Evolutionary conservation across 192 early-diverging fungal species (phyloP), one percentile per base, ranked within the genome.

Genomic region (Coemansia sp.): DNA sequence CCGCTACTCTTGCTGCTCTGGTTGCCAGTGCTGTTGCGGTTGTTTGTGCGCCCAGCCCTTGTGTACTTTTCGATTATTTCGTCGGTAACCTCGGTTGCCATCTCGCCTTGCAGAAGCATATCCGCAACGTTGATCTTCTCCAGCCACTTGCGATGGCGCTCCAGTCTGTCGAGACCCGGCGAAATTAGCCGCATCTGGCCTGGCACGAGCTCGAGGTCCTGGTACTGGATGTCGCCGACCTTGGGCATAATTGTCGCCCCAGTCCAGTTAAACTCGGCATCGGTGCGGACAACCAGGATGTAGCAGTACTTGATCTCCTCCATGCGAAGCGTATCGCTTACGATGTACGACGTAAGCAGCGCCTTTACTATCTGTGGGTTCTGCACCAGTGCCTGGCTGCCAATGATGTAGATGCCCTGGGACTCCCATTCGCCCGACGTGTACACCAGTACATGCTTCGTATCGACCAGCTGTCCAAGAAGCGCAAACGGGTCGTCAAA

Each of bases 361-460:
- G 73, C 68, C 14, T 74, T 60, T 19, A 86, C 81, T 23, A 70
- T 54, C 3, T 85, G 60, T 1, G 83, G 86, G 19, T 81, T 77
- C 19, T 83, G 68, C 22, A 79, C 55, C 40, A 90, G 70, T 6
- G 81, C 70, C 45, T 86, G 86, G 61, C 86, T 87, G 9, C 89
- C 90, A 61, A 95, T 82, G n/a, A 95, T 84, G 56, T 89, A 92
- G 1, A 88, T 63, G 1, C 89, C 88, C 33, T 82, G 81, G 28
- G 74, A 78, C 67, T 93, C 87, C 68, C 87, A 89, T 17, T 81
- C 82, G 50, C 84, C 72, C 2, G 66, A 76, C 11, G 89, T 89
- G 36, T 86, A 87, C 0, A 93, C 84, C 58, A 95, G 75, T 42
- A 89, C 83, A 54, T 95, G 91, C 33, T 87, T 86, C 14, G 88